Evolutionary conservation across 164 flowering plant species (phyloP).

Genomic region (Pachysandra terminalis): DNA sequence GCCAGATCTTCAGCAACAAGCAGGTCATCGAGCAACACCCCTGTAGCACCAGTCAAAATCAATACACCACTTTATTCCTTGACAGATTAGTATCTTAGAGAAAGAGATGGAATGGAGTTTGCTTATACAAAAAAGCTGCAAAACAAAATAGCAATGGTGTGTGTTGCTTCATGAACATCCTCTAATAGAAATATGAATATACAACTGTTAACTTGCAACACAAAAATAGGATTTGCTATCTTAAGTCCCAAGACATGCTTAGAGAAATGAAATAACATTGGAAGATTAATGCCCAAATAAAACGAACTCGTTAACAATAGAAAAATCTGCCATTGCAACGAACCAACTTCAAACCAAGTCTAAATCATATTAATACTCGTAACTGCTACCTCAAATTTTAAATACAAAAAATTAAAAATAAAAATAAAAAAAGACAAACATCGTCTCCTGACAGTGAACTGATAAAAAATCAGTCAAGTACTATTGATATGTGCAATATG

Average conservation of each 20-base stretch:
- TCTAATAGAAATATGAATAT: neutral
- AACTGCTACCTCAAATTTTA: no score
- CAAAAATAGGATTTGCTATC: neutral
- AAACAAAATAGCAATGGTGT: neutral
- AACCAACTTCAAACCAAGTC: no score
- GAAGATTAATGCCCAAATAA: neutral
- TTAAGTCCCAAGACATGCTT: neutral
- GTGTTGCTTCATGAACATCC: neutral
- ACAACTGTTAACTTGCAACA: neutral
- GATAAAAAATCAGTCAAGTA: no score
- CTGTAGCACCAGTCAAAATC: slow-evolving; percentile 24
- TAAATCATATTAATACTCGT: no score
- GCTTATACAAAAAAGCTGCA: neutral
- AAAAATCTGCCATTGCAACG: no score
- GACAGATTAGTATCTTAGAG: neutral
- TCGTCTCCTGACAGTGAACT: no score
- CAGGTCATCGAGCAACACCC: slow-evolving; percentile 91
- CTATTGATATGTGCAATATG: no score
- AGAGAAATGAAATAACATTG: neutral
- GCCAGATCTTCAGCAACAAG: slow-evolving; percentile 96
- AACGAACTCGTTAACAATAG: no score
- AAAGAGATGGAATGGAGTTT: neutral
- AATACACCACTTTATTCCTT: neutral
- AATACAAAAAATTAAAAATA: no score
- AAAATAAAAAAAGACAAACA: no score